Evolutionary conservation across 2,329 filamentous ascomycete genomes (phyloP), one percentile per base, ranked within the genome.

Genomic region (Colletotrichum sojae): DNA sequence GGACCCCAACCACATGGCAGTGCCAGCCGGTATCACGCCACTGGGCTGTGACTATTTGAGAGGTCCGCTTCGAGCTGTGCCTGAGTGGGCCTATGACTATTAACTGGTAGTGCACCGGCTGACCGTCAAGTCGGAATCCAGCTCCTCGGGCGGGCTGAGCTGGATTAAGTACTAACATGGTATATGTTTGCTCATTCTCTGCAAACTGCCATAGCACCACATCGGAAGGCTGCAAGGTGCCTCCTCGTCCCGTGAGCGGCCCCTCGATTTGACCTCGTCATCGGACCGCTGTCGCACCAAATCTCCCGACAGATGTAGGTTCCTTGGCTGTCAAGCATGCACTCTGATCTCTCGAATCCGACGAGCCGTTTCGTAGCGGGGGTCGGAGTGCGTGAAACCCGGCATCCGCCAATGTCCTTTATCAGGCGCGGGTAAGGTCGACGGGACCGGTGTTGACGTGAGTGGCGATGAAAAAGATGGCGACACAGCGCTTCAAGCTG

Each of bases 171-270:
- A 25, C 22, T 25, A 25, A 36, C 39, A 54, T 20, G 40, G 16
- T 48, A 22, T 18, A 58, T 64, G 67, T 70, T 71, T 71, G 69
- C 61, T 65, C 56, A 15, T 20, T 59, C 43, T 43, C 18, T 48
- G 16, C 66, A 60, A 60, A 40, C 49, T 58, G 40, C 27, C 55
- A 43, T 56, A 31, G 56, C 63, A 68, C 53, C 25, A 58, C 46
- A 31, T 27, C 39, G 39, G 20, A 49, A 31, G 39, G 25, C 67
- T 71, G 69, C 67, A 71, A 49, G 52, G 39, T 67, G 67, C 67
- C 66, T 71, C 55, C 62, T 49, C 48, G 18, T 43, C 39, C 27
- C 52, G 48, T 63, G 48, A n/a, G 31, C 40, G 43, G 20, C 69
- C 46, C 49, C 25, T 58, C 46, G 43, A 51, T 51, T 51, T 25